Percentiles rank a stretch among this genome's conserved stretches.
Evolutionary conservation across 2,329 filamentous ascomycete species (phyloP).

Genomic region (Samsoniella hepiali): DNA sequence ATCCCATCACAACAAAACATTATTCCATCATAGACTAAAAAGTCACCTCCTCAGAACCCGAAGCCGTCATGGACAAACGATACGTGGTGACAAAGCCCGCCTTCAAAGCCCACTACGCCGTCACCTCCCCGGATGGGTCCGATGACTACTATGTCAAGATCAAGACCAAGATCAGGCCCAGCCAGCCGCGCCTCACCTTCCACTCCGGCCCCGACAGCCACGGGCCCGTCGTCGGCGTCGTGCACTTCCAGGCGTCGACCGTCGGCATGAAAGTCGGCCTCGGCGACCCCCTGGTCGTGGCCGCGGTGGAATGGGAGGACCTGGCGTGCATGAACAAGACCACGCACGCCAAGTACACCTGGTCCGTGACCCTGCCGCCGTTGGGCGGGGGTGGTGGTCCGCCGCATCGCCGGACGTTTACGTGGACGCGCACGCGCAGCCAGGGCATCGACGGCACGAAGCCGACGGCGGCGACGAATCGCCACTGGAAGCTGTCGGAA

Average conservation of each 20-base stretch:
- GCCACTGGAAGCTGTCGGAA: background rate
- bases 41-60: too few relatives aligned
- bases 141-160: background rate
- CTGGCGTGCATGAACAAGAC: background rate
- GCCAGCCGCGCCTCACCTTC: constrained; percentile 6
- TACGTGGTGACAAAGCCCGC: background rate
- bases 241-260: background rate
- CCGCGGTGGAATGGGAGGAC: background rate
- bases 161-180: constrained; percentile 2
- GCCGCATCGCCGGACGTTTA: background rate
- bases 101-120: constrained; percentile 1
- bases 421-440: background rate
- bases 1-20: too few relatives aligned
- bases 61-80: background rate
- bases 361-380: background rate
- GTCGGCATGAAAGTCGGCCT: background rate
- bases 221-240: background rate
- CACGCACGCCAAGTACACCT: background rate
- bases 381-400: background rate
- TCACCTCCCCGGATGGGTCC: background rate
- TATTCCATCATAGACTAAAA: too few relatives aligned
- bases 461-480: background rate
- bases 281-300: background rate
- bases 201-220: background rate
- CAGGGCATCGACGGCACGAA: background rate